Evolutionary conservation across 1,139 yeast genomes (phyloP).

Genomic region (Geotrichum bryndzae): DNA sequence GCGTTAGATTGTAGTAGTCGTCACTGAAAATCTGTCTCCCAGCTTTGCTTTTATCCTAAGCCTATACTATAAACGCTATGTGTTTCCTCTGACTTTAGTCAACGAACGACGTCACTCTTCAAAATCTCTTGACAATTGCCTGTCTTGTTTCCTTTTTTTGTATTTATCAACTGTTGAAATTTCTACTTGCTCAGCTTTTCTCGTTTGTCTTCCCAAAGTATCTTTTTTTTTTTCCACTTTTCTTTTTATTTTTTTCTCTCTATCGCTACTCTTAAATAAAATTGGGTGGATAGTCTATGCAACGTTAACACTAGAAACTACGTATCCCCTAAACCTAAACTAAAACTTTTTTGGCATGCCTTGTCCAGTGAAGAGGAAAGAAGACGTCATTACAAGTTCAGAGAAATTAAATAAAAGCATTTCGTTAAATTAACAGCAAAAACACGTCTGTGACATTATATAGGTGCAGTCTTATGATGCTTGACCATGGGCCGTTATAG

Average conservation of each 20-base stretch:
- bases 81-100: no score
- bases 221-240: not conserved
- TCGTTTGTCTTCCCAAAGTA: not conserved
- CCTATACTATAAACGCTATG: no score
- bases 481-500: no score
- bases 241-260: not conserved
- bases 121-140: no score
- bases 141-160: no score
- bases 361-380: not conserved
- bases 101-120: no score
- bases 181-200: not conserved
- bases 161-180: not conserved
- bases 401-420: not conserved
- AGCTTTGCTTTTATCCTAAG: no score
- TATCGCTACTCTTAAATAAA: not conserved
- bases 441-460: not conserved
- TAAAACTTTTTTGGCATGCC: not conserved
- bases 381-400: not conserved
- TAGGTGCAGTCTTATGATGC: no score
- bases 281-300: not conserved
- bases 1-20: no score
- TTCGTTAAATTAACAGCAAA: not conserved
- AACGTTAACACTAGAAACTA: not conserved
- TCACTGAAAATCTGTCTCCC: no score
- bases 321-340: not conserved